Evolutionary conservation across 1,284 basidiomycete species (phyloP).

Genomic region (Cryptococcus amylolentus): DNA sequence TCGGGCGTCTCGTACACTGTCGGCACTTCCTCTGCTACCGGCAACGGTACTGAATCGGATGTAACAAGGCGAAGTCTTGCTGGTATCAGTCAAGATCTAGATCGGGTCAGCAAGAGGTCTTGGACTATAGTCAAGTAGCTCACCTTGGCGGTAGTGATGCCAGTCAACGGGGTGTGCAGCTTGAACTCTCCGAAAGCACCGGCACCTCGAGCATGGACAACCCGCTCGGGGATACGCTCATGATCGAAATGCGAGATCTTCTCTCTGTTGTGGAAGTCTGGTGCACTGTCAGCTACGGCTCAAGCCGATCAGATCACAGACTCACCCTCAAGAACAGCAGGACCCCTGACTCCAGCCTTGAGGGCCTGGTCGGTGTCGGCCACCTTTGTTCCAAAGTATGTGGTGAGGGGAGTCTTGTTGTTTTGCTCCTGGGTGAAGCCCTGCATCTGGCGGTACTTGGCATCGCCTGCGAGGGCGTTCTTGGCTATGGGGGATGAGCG

Average conservation of each 20-base stretch:
- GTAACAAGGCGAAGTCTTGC: constrained; percentile 67
- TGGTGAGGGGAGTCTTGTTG: constrained; percentile 31
- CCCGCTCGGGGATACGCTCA: constrained; percentile 76
- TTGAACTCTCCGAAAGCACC: constrained; percentile 78
- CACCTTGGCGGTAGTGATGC: constrained; percentile 37
- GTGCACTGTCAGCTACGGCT: neutral
- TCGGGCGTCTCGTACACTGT: constrained; percentile 65
- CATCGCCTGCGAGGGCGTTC: constrained; percentile 36
- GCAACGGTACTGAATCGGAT: constrained; percentile 78
- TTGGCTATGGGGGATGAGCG: constrained; percentile 14
- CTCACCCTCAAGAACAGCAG: constrained; percentile 38
- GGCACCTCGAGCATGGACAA: constrained; percentile 69
- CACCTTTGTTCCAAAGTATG: constrained; percentile 45
- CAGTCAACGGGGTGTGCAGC: constrained; percentile 58
- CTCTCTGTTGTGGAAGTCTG: constrained; percentile 46
- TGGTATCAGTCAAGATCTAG: constrained; percentile 66
- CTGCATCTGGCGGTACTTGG: constrained; percentile 42
- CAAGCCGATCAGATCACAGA: neutral
- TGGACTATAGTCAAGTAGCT: neutral
- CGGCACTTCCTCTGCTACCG: constrained; percentile 67
- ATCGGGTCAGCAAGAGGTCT: neutral
- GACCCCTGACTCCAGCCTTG: constrained; percentile 43
- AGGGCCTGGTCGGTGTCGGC: constrained; percentile 44
- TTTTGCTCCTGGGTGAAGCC: constrained; percentile 27
- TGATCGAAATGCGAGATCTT: constrained; percentile 73